Evolutionary conservation across 129 eudicot genomes (phyloP), one percentile per base, ranked within the genome.

Genomic region (Helianthus tuberosus): DNA sequence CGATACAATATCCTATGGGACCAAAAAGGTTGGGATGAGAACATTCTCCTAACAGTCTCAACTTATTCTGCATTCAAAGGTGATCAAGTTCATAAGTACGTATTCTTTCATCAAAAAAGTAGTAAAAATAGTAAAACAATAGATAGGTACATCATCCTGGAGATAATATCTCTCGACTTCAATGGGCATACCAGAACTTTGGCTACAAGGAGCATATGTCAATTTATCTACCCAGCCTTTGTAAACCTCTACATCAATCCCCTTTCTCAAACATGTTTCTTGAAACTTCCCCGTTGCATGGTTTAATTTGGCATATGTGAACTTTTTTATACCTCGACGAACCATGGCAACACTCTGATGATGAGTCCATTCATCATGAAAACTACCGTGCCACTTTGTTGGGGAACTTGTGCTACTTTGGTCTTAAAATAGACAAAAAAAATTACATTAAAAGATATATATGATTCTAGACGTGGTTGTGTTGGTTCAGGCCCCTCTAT

Each of bases 161-260:
- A 20, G 23, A 20, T 20, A 20, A 20, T 20, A 20, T 20, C 23
- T 20, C 23, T 20, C 23, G 23, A 20, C 23, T 20, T 20, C 23
- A 20, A 20, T 20, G 23, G 23, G 23, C 23, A 20, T 20, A 20
- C 23, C 23, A 20, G 23, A 20, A 67, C 72, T 58, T 58, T 11
- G 20, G 55, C 39, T 11, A 87, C 93, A 38, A 84, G 58, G 58
- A 4, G 23, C n/a, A 52, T 52, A 14, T 7, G 58, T 80, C 84
- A 47, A 84, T 15, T 82, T 20, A 20, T 20, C 23, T 0, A 20
- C 23, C 23, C 83, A 84, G 1, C 92, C 92, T 53, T 79, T 88
- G 75, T 72, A 84, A 46, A 88, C 89, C 48, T 50, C 71, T 17
- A 85, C 93, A 59, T 82, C 72, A 6, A 82, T 81, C 16, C 92